Base-by-base conservation (phyloP, 805 yeast genomes). In the Saccharomycopsis oosterbeekiorum region DNA sequence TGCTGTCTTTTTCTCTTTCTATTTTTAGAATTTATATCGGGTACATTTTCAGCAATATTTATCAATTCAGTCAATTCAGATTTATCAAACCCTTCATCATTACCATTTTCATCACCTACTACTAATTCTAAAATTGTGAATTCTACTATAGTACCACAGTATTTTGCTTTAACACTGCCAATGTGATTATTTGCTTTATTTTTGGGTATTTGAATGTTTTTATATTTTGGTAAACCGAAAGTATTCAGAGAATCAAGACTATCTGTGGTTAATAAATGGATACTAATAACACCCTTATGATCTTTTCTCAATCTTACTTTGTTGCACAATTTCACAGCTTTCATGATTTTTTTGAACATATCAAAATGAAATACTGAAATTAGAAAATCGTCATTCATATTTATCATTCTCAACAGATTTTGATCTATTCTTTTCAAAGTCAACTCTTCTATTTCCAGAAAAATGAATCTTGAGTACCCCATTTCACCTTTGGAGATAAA, bases 401-500 rank as follows among this genome's bases (percentile, higher is more conserved):
- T 56, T 15, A 68, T 67, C 1, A 66, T 65, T 8, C 69, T 65
- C 42, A 68, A 70, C 8, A 70, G 67, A 21, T 71, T 73, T 39
- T 70, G 71, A 9, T 76, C 73, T 57, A 21, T 36, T 51, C 29
- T 53, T 53, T 5, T 61, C 63, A 81, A 67, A n/a, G 70, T 76
- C 37, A 89, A 69, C 53, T 84, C 83, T 64, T 87, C 93, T 39
- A 90, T 70, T 63, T 78, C 80, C 0, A 96, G 96, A 56, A 85
- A 78, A 10, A 80, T 77, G 21, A 89, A 74, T 67, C 86, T 84
- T 47, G 89, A 84, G 58, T 78, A 76, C 0, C 96, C 96, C 55
- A 88, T 77, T n/a, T 84, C 87, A 11, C 93, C 88, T 47, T 78
- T 79, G 0, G 94, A 85, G 4, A 87, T 80, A 59, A 90, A 78